These are phyloP conservation scores for Aspergillus japonicus DNA, from an alignment of 2,329 filamentous ascomycete species.

Conservation along the genomic window DNA sequence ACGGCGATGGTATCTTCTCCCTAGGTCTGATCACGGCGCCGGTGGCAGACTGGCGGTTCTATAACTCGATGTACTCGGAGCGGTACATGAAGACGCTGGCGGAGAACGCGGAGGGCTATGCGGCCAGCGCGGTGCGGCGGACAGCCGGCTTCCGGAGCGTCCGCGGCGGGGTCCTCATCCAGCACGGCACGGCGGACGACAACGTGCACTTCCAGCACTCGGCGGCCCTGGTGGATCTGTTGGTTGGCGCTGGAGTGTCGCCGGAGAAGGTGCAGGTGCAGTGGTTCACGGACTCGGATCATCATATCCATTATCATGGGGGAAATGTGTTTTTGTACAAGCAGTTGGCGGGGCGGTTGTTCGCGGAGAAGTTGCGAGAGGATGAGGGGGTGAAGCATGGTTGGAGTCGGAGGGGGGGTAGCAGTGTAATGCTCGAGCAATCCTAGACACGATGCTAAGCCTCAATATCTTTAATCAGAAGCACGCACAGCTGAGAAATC, in stretches of 20 bases:
- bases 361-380: constrained; percentile 59
- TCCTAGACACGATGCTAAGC: too few species aligned
- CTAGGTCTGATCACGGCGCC: constrained; percentile 65
- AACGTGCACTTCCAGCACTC: constrained; percentile 71
- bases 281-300: constrained; percentile 65
- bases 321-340: constrained; percentile 60
- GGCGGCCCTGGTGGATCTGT: constrained; percentile 60
- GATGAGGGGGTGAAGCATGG: constrained; percentile 40
- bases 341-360: constrained; percentile 61
- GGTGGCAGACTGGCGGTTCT: constrained; percentile 68
- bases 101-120: constrained; percentile 60
- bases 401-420: constrained; percentile 37
- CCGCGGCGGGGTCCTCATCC: constrained; percentile 59
- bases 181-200: constrained; percentile 68
- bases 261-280: constrained; percentile 63
- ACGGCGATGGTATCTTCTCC: constrained; percentile 53
- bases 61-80: constrained; percentile 70
- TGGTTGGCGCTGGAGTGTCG: constrained; percentile 59
- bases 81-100: constrained; percentile 67
- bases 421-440: too few species aligned
- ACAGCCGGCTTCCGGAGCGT: constrained; percentile 62
- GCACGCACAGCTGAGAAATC: too few species aligned
- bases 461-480: too few species aligned
- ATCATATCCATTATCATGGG: constrained; percentile 60
- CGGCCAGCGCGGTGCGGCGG: constrained; percentile 58